These are phyloP conservation scores for Neolentinus lepideus DNA, from an alignment of 1,284 basidiomycete genomes.

Conservation along the genomic window DNA sequence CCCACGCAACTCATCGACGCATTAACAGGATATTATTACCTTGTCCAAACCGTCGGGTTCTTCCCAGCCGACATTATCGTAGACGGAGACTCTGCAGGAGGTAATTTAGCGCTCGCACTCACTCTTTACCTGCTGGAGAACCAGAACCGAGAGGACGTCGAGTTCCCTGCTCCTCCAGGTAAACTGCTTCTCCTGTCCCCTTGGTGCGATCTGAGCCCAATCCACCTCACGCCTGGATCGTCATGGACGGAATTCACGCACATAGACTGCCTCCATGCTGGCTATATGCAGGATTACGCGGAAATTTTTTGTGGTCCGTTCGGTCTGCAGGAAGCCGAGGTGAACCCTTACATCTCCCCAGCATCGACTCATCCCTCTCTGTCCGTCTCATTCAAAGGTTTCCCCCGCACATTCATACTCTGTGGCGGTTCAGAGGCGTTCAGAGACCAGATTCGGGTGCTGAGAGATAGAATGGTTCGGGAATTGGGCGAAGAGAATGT, in stretches of 20 bases:
- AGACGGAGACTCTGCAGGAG: constrained; percentile 49
- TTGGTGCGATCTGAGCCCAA: constrained; percentile 45
- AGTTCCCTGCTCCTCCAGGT: constrained; percentile 33
- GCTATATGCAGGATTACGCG: constrained; percentile 20
- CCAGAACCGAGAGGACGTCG: constrained; percentile 18
- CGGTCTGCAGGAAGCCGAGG: constrained; percentile 28
- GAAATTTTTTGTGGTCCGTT: constrained; percentile 32
- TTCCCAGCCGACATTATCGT: constrained; percentile 37
- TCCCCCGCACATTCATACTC: constrained; percentile 48
- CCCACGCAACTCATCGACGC: constrained; percentile 42
- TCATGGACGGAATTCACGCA: constrained; percentile 22
- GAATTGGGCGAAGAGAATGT: constrained; percentile 19
- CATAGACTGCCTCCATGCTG: constrained; percentile 32
- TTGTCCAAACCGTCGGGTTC: constrained; percentile 30
- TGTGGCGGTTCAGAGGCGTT: constrained; percentile 47
- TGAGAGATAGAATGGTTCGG: constrained; percentile 15
- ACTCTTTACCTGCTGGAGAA: constrained; percentile 31
- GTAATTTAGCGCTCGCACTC: constrained; percentile 38
- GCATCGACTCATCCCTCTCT: constrained; percentile 30
- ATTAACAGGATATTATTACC: constrained; percentile 36
- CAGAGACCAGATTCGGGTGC: constrained; percentile 36
- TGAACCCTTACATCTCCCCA: constrained; percentile 50
- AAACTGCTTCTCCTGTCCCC: constrained; percentile 49
- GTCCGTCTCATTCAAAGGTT: constrained; percentile 35
- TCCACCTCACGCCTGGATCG: constrained; percentile 23